Conservation (phyloP, 2,329 filamentous ascomycete genomes). For the Lecanicillium sp. region DNA sequence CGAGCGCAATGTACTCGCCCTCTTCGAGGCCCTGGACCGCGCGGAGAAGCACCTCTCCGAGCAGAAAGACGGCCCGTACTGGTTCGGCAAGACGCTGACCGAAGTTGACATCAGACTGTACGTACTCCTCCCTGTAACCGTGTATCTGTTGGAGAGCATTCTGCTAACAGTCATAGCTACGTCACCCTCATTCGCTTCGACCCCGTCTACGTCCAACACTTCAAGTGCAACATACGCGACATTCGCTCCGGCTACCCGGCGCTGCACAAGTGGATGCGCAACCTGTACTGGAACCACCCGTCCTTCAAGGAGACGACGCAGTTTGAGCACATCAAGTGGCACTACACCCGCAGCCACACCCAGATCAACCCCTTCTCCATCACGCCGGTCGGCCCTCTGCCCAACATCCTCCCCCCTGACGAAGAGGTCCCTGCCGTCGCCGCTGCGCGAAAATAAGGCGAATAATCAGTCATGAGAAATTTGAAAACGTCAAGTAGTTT, state of each 20-base stretch:
- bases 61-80: conserved; percentile 54
- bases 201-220: conserved; percentile 78
- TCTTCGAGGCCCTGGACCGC: conserved; percentile 73
- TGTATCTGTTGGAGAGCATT: not conserved
- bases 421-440: conserved; percentile 63
- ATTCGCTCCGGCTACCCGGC: conserved; percentile 78
- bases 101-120: conserved; percentile 74
- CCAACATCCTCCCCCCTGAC: conserved; percentile 70
- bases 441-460: not conserved
- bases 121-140: conserved; percentile 21
- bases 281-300: conserved; percentile 75
- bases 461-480: too few species aligned
- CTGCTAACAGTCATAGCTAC: conserved; percentile 35
- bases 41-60: conserved; percentile 62
- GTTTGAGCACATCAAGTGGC: conserved; percentile 91
- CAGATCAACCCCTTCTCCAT: conserved; percentile 67
- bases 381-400: conserved; percentile 77
- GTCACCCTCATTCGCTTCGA: conserved; percentile 72
- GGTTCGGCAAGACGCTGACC: conserved; percentile 69
- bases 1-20: conserved; percentile 60
- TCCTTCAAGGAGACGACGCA: conserved; percentile 81
- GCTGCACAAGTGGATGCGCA: conserved; percentile 74
- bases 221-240: conserved; percentile 81
- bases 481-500: too few species aligned
- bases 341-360: conserved; percentile 55